Percentiles rank a stretch among this genome's conserved stretches.
phyloP scores from a whole-genome alignment of 202 grass and related monocot genomes.

The Zizania palustris region DNA sequence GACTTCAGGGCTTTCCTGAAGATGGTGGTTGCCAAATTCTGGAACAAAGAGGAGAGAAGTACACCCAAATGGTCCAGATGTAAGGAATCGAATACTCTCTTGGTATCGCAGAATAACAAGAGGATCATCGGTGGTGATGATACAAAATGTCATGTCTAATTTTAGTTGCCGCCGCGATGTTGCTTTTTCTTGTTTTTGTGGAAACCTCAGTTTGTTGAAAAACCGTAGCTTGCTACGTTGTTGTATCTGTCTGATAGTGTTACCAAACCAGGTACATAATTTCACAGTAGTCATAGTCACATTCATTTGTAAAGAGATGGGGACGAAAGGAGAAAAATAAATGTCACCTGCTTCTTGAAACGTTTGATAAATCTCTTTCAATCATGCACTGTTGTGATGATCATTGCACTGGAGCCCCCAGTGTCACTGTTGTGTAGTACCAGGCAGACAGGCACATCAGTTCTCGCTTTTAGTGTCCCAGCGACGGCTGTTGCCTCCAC shows the following conservation, averaged over 20 bases:
- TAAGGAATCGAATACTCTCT: conserved; percentile 68
- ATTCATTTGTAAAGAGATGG: conserved; percentile 53
- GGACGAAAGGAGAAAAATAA: conserved; percentile 27
- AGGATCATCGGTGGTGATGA: conserved; percentile 62
- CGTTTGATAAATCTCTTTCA: background rate
- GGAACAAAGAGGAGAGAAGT: conserved; percentile 61
- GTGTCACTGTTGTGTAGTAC: background rate
- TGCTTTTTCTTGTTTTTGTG: conserved; percentile 6
- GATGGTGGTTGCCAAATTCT: conserved; percentile 72
- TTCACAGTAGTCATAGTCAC: conserved; percentile 35
- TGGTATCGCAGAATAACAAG: conserved; percentile 64
- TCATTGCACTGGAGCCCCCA: background rate
- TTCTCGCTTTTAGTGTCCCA: background rate
- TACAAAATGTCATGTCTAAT: conserved; percentile 60
- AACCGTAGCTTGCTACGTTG: conserved; percentile 14
- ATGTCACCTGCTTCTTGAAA: conserved; percentile 25
- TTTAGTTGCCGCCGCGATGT: conserved; percentile 11
- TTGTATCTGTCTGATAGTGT: conserved; percentile 26
- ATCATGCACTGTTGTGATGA: conserved; percentile 13
- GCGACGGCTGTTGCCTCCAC: background rate
- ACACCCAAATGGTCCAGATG: conserved; percentile 66
- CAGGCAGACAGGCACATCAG: background rate
- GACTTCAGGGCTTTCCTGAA: conserved; percentile 91
- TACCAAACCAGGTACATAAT: conserved; percentile 47
- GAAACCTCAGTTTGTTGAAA: conserved; percentile 10